Percentiles rank a stretch among this genome's conserved stretches.
phyloP scores from a whole-genome alignment of 805 yeast genomes.

The Candida lessepsii region DNA sequence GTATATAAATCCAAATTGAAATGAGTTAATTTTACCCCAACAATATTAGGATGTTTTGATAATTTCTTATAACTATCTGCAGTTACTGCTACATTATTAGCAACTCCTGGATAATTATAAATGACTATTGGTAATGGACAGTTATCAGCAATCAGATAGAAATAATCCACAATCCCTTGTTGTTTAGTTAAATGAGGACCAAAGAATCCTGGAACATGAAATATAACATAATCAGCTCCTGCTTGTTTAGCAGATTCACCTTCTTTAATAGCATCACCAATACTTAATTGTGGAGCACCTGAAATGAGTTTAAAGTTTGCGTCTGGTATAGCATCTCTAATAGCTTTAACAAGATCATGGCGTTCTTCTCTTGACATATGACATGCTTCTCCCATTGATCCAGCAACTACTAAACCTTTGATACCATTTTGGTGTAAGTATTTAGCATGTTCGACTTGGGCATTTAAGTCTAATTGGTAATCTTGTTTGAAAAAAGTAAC shows the following conservation, averaged over 20 bases:
- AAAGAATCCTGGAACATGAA: slow-evolving; percentile 36
- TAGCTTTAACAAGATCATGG: slow-evolving; percentile 22
- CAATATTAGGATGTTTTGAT: slow-evolving; percentile 33
- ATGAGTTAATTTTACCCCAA: slow-evolving; percentile 32
- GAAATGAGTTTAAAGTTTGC: slow-evolving; percentile 30
- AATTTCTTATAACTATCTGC: slow-evolving; percentile 23
- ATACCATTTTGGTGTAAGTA: slow-evolving; percentile 28
- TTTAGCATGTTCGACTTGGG: slow-evolving; percentile 31
- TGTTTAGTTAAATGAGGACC: slow-evolving; percentile 31
- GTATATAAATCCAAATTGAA: slow-evolving; percentile 23
- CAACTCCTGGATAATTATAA: slow-evolving; percentile 38
- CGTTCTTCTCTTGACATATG: slow-evolving; percentile 34
- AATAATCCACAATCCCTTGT: slow-evolving; percentile 32
- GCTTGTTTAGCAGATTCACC: slow-evolving; percentile 24
- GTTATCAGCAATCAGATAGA: slow-evolving; percentile 26
- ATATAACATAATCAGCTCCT: slow-evolving; percentile 34
- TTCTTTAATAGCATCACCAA: slow-evolving; percentile 27
- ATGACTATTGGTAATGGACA: slow-evolving; percentile 35
- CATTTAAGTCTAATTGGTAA: slow-evolving; percentile 27
- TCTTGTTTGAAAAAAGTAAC: slow-evolving; percentile 28
- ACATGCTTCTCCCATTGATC: slow-evolving; percentile 41
- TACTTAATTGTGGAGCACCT: slow-evolving; percentile 29
- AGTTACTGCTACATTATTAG: slow-evolving; percentile 28
- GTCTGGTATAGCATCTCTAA: slow-evolving; percentile 31
- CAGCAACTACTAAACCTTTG: slow-evolving; percentile 35